Conservation (phyloP, 2,329 filamentous ascomycete genomes). For the Pyricularia sp. region DNA sequence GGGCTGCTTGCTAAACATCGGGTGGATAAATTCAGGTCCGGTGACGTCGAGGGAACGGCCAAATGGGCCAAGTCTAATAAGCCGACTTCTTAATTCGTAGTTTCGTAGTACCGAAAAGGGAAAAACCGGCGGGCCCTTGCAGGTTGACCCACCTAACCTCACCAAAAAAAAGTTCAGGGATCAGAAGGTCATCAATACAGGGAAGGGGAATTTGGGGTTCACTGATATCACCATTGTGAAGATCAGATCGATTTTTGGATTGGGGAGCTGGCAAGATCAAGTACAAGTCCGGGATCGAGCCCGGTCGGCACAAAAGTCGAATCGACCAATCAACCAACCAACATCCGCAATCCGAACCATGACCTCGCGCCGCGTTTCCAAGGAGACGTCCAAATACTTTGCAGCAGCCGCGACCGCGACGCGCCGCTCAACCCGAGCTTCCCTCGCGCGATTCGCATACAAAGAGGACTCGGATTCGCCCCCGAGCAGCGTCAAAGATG, state of each 20-base stretch:
- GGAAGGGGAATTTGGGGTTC: neutral
- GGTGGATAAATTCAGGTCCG: neutral
- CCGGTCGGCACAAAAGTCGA: too few species aligned
- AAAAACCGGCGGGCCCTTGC: neutral
- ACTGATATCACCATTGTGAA: neutral
- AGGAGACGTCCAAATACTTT: slow-evolving; percentile 48
- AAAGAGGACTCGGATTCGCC: slow-evolving; percentile 11
- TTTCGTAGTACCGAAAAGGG: neutral
- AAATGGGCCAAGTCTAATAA: neutral
- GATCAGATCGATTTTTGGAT: neutral
- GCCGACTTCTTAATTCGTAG: too few species aligned
- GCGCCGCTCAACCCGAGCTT: slow-evolving; percentile 39
- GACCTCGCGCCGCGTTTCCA: slow-evolving; percentile 49
- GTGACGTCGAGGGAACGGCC: neutral
- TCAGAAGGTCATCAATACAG: neutral
- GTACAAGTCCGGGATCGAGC: neutral
- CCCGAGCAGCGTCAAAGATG: slow-evolving; percentile 10
- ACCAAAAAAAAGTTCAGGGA: neutral
- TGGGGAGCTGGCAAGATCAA: neutral
- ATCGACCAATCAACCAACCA: neutral
- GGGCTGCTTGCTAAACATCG: neutral
- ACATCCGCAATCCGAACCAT: slow-evolving; percentile 23
- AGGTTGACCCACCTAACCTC: neutral
- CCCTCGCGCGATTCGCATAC: slow-evolving; percentile 37
- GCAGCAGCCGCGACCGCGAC: slow-evolving; percentile 19